These are phyloP conservation scores for Wickerhamomyces rabaulensis DNA, from an alignment of 805 yeast genomes.

Conservation along the genomic window DNA sequence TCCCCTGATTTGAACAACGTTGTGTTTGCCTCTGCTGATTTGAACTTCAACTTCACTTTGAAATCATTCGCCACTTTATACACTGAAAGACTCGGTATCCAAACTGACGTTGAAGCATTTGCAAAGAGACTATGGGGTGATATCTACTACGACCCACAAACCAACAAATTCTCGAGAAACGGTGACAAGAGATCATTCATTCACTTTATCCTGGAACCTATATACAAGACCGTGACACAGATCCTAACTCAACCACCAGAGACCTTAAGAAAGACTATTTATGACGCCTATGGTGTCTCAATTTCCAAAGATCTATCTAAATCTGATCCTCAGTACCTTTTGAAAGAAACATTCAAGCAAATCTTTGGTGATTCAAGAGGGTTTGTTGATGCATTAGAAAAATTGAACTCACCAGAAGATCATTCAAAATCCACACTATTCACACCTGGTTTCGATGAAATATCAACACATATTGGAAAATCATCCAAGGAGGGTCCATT, in stretches of 20 bases:
- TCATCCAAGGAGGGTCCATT: conserved; percentile 38
- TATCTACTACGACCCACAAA: conserved; percentile 39
- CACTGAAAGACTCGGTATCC: conserved; percentile 27
- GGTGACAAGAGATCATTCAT: conserved; percentile 25
- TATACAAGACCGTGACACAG: conserved; percentile 68
- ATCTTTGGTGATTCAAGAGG: conserved; percentile 52
- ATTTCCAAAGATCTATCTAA: conserved; percentile 36
- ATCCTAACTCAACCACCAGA: conserved; percentile 48
- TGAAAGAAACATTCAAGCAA: conserved; percentile 46
- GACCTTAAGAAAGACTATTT: conserved; percentile 39
- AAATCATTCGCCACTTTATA: conserved; percentile 56
- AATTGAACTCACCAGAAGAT: conserved; percentile 33
- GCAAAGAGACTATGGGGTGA: conserved; percentile 74
- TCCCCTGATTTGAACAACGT: conserved; percentile 68
- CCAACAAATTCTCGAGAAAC: conserved; percentile 38
- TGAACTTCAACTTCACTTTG: conserved; percentile 62
- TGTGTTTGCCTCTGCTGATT: conserved; percentile 63
- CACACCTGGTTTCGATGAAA: conserved; percentile 25
- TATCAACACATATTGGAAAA: conserved; percentile 15
- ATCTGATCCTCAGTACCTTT: conserved; percentile 53
- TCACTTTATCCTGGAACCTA: conserved; percentile 73
- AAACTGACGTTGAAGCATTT: conserved; percentile 36
- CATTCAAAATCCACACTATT: conserved; percentile 23
- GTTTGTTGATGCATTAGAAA: conserved; percentile 45
- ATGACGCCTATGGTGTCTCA: conserved; percentile 40